These are phyloP conservation scores for Melampsora americana DNA, from an alignment of 1,284 basidiomycete genomes.

Conservation along the genomic window DNA sequence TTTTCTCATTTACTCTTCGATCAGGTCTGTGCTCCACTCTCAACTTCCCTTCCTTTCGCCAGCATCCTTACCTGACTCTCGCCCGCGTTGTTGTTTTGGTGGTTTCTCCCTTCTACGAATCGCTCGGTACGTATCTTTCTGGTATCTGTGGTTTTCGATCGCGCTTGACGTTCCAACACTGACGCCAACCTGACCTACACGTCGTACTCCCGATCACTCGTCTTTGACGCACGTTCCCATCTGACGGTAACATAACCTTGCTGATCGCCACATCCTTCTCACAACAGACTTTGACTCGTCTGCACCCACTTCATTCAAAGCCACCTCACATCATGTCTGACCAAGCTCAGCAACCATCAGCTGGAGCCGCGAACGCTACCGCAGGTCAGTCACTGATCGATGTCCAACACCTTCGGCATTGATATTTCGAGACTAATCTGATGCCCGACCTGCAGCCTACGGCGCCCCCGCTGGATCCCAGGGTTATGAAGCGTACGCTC, in stretches of 20 bases:
- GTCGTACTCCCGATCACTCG: not conserved
- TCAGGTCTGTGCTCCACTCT: conserved; percentile 22
- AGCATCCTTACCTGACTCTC: not conserved
- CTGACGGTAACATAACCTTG: not conserved
- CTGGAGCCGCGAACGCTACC: not conserved
- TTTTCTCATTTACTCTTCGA: too few species aligned
- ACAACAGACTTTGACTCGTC: not conserved
- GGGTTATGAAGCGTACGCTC: conserved; percentile 42
- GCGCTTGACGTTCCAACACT: conserved; percentile 30
- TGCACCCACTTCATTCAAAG: not conserved
- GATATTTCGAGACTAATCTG: not conserved
- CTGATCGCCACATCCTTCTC: not conserved
- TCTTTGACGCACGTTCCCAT: not conserved
- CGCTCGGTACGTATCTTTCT: conserved; percentile 13
- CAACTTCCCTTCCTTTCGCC: conserved; percentile 29
- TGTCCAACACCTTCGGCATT: not conserved
- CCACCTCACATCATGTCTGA: not conserved
- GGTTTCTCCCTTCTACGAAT: not conserved
- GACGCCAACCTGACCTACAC: not conserved
- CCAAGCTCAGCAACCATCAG: not conserved
- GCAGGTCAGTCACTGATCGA: not conserved
- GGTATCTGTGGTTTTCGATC: conserved; percentile 6
- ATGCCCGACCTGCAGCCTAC: conserved; percentile 6
- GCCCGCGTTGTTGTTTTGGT: conserved; percentile 11
- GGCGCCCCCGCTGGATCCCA: conserved; percentile 25